phyloP scores from a whole-genome alignment of 1,284 basidiomycete genomes.

The Marasmius fiardii region DNA sequence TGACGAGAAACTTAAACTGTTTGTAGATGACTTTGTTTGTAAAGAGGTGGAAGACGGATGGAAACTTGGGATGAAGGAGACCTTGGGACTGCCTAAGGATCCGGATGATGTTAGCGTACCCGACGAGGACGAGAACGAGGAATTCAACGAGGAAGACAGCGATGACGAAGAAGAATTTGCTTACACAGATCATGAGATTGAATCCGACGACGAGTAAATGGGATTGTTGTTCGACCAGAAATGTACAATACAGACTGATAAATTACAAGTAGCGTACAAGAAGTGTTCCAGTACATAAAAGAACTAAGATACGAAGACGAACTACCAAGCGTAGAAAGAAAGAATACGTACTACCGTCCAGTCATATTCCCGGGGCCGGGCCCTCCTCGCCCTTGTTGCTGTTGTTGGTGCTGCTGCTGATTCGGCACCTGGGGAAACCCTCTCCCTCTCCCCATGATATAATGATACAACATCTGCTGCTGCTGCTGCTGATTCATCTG shows the following conservation, averaged over 20 bases:
- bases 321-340: too few species aligned
- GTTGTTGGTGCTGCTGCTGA: background rate
- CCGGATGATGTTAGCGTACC: background rate
- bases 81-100: background rate
- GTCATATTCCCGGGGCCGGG: background rate
- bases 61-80: background rate
- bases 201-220: background rate
- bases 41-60: background rate
- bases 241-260: background rate
- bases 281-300: background rate
- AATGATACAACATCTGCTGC: conserved; percentile 3
- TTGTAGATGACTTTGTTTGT: background rate
- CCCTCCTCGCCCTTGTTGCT: background rate
- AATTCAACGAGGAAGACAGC: background rate
- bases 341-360: background rate
- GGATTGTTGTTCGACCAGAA: background rate
- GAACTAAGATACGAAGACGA: background rate
- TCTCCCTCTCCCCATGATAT: background rate
- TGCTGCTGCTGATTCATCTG: background rate
- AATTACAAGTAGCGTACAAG: background rate
- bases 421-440: background rate
- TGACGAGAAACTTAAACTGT: background rate
- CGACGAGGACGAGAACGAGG: background rate
- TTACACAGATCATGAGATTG: background rate
- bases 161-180: background rate